Percentiles rank a stretch among this genome's conserved stretches.
These are phyloP conservation scores for Beauveria sp. DNA, from an alignment of 2,329 filamentous ascomycete species.

Conservation along the genomic window DNA sequence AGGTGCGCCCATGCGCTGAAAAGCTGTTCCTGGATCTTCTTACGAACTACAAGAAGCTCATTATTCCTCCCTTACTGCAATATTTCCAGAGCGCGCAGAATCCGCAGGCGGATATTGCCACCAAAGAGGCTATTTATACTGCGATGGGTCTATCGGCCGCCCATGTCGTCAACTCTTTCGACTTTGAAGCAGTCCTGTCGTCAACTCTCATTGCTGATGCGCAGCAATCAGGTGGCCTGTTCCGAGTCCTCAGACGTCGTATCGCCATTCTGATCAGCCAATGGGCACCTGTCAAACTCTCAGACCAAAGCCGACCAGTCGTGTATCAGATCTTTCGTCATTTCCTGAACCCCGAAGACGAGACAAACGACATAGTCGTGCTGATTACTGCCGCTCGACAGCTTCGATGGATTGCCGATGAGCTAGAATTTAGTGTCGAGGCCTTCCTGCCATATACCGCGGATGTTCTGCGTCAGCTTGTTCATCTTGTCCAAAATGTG, in stretches of 20 bases:
- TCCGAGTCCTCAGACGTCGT: constrained; percentile 77
- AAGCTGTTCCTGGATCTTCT: constrained; percentile 89
- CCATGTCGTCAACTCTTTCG: constrained; percentile 63
- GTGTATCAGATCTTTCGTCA: constrained; percentile 88
- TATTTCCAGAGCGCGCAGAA: constrained; percentile 77
- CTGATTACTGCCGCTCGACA: constrained; percentile 84
- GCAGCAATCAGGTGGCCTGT: constrained; percentile 53
- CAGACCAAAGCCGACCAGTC: constrained; percentile 58
- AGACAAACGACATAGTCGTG: constrained; percentile 83
- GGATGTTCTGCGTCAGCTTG: constrained; percentile 62
- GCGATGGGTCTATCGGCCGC: constrained; percentile 81
- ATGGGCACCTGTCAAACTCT: constrained; percentile 77
- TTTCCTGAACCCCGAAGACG: constrained; percentile 68
- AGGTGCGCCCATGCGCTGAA: constrained; percentile 85
- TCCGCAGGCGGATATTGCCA: constrained; percentile 59
- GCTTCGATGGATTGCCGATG: constrained; percentile 71
- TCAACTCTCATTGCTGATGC: constrained; percentile 72
- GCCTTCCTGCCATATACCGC: constrained; percentile 71
- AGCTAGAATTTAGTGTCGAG: constrained; percentile 71
- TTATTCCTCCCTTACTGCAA: constrained; percentile 69
- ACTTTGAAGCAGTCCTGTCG: constrained; percentile 75
- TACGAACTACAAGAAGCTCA: constrained; percentile 76
- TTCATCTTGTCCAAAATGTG: constrained; percentile 71
- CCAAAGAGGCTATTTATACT: constrained; percentile 92
- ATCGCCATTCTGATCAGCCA: constrained; percentile 84